Evolutionary conservation across 345 rosid genomes (phyloP), one percentile per base, ranked within the genome.

Genomic region (Moricandia moricandioides): DNA sequence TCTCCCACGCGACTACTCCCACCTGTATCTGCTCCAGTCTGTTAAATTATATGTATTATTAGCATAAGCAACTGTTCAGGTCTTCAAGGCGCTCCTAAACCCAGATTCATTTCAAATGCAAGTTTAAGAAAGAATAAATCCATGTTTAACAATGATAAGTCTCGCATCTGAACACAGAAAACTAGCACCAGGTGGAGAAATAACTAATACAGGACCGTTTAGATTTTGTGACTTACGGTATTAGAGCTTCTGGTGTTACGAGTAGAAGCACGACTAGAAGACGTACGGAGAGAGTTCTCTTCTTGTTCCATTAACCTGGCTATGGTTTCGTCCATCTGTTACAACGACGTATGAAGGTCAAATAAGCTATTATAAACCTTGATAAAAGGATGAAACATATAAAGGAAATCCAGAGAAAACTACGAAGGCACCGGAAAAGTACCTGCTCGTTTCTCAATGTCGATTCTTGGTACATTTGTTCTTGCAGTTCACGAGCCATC

Each of bases 401-500:
- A 57, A 54, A 47, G 40, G 34, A 57, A 26, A 71, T 37, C 26
- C 65, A 24, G 37, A 27, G 14, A 24, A 8, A 35, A 51, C 13
- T 17, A 40, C 11, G 10, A 35, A 9, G 11, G 40, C 10, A 12
- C 2, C 5, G 31, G 31, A n/a, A 45, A 45, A 16, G 39, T 75
- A 89, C 98, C 91, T 84, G 87, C 16, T 63, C 83, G 55, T 61
- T 66, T 26, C 79, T 83, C 60, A 77, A 10, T 6, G 83, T 78
- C 0, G 72, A 51, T 79, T 92, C 99, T 57, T 83, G 83, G 78
- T 92, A 92, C 40, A 95, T 66, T 79, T 89, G 90, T 78, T 92
- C 96, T 86, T 95, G 99, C 74, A 95, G 87, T 80, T 86, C 96
- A 79, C 85, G 90, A 59, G 98, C 99, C 78, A 95, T 62, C 37